phyloP scores from a whole-genome alignment of 228 moss, liverwort and hornwort species.

The Sphagnum fallax region DNA sequence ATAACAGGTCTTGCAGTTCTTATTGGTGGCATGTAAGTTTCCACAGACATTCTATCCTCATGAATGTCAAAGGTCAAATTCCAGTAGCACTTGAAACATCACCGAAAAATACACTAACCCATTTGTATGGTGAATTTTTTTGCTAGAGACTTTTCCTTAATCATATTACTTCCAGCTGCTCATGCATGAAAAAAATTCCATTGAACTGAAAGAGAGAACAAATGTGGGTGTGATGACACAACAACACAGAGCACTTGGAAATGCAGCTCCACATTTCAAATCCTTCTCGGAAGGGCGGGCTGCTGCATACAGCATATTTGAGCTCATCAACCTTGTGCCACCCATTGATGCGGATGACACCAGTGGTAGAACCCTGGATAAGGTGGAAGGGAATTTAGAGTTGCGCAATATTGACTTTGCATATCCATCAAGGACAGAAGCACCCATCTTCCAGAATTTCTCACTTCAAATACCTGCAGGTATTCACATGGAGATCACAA shows the following conservation, averaged over 20 bases:
- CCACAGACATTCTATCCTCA: too few relatives aligned
- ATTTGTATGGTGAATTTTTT: too few relatives aligned
- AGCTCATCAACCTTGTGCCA: conserved; percentile 57
- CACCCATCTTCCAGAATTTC: conserved; percentile 53
- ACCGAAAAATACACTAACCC: background rate
- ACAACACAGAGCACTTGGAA: conserved; percentile 32
- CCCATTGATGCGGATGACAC: conserved; percentile 68
- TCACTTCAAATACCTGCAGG: conserved; percentile 66
- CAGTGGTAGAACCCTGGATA: conserved; percentile 44
- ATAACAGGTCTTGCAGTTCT: conserved; percentile 56
- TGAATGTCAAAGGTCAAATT: too few relatives aligned
- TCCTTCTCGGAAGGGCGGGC: conserved; percentile 53
- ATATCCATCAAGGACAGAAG: conserved; percentile 69
- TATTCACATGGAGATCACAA: conserved; percentile 3
- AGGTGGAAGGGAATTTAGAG: conserved; percentile 59
- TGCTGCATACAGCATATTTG: conserved; percentile 60
- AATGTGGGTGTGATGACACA: too few relatives aligned
- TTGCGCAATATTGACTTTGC: conserved; percentile 61
- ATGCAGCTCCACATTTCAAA: conserved; percentile 48
- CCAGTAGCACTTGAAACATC: background rate
- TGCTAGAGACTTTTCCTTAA: too few relatives aligned
- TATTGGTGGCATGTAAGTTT: conserved; percentile 42
- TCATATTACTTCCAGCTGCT: too few relatives aligned
- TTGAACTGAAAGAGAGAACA: too few relatives aligned
- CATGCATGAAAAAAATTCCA: too few relatives aligned